Conservation (phyloP, 257 asterid genomes). For the Nicotiana attenuata region DNA sequence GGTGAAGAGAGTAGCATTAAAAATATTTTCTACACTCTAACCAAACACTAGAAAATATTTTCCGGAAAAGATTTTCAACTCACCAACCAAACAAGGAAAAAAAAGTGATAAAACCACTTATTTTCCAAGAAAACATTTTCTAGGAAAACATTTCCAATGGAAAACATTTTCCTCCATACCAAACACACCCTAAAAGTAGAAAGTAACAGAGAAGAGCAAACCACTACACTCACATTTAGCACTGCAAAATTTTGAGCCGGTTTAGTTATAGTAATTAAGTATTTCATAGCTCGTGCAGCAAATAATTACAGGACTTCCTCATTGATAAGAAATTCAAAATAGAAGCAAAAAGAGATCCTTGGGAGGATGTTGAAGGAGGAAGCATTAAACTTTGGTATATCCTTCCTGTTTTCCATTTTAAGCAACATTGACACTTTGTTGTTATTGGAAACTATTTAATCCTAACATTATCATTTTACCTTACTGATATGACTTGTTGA, state of each 20-base stretch:
- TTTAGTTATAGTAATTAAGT: neutral
- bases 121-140: too few species aligned
- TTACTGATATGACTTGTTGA: neutral
- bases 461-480: neutral
- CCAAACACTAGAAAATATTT: too few species aligned
- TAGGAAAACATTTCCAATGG: too few species aligned
- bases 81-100: too few species aligned
- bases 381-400: neutral
- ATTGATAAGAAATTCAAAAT: neutral
- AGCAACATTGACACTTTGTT: neutral
- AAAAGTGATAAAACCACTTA: too few species aligned
- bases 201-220: neutral
- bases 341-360: neutral
- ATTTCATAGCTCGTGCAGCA: neutral
- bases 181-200: too few species aligned
- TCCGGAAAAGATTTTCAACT: too few species aligned
- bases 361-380: neutral
- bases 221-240: neutral
- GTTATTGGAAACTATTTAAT: neutral
- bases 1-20: too few species aligned
- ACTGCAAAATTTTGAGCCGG: neutral
- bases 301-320: neutral
- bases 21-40: too few species aligned
- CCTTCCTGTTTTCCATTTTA: neutral
- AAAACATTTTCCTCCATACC: too few species aligned